Conservation (phyloP, 2,329 filamentous ascomycete species). For the Tricladium varicosporioides region DNA sequence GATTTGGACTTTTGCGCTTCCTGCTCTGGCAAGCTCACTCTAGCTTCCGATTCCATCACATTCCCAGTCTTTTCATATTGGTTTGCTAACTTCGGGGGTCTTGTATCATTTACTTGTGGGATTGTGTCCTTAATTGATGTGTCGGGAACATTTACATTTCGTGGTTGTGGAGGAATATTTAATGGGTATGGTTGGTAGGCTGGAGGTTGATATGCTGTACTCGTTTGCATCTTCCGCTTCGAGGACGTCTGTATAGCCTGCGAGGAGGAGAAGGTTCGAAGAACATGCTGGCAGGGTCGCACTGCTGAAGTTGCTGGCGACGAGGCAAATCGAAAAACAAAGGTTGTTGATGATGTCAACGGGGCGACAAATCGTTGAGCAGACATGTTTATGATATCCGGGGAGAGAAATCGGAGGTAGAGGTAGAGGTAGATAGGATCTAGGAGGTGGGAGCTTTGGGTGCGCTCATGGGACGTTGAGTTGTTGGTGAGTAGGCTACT, state of each 20-base stretch:
- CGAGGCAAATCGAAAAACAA: slow-evolving; percentile 32
- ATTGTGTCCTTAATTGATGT: slow-evolving; percentile 56
- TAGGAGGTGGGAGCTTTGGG: not conserved
- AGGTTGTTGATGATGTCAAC: slow-evolving; percentile 31
- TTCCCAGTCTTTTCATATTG: slow-evolving; percentile 29
- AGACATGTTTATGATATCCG: slow-evolving; percentile 25
- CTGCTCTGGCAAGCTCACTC: slow-evolving; percentile 53
- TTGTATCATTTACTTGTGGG: slow-evolving; percentile 42
- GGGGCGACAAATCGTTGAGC: slow-evolving; percentile 29
- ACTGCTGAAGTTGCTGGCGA: slow-evolving; percentile 32
- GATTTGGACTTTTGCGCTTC: slow-evolving; percentile 67
- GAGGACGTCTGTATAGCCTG: slow-evolving; percentile 44
- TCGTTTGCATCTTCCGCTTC: slow-evolving; percentile 62
- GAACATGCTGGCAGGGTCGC: slow-evolving; percentile 38
- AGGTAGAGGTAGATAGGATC: not conserved
- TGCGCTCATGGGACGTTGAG: slow-evolving; percentile 1
- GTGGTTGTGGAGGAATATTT: slow-evolving; percentile 42
- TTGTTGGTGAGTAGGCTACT: not conserved
- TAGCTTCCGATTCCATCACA: slow-evolving; percentile 33
- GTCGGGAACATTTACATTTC: slow-evolving; percentile 56
- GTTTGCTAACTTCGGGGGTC: slow-evolving; percentile 41
- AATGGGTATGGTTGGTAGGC: slow-evolving; percentile 61
- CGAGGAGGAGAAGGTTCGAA: slow-evolving; percentile 47
- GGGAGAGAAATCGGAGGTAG: not conserved
- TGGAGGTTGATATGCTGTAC: slow-evolving; percentile 52